Evolutionary conservation across 2,329 filamentous ascomycete species (phyloP).

Genomic region (Neofusicoccum laricinum): DNA sequence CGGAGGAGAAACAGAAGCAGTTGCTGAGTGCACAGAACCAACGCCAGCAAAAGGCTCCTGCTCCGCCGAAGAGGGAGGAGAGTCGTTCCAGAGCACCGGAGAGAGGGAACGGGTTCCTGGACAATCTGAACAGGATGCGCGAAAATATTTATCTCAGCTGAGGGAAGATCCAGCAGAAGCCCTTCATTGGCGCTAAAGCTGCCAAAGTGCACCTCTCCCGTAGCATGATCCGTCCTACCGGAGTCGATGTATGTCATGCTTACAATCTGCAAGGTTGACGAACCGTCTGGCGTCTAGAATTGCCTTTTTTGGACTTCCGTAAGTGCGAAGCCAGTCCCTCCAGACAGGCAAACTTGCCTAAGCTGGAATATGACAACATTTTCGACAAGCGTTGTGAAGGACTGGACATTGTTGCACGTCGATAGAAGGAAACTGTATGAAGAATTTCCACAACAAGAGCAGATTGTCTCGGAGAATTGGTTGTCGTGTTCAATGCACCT

Average conservation of each 20-base stretch:
- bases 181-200: too few species aligned
- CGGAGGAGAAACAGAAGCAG: constrained; percentile 65
- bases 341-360: neutral
- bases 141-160: constrained; percentile 32
- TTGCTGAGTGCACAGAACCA: constrained; percentile 39
- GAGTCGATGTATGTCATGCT: neutral
- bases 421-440: neutral
- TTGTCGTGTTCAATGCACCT: neutral
- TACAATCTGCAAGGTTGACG: neutral
- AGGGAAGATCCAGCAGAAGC: neutral
- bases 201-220: too few species aligned
- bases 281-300: neutral
- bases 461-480: neutral
- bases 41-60: constrained; percentile 20
- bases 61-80: constrained; percentile 21
- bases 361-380: neutral
- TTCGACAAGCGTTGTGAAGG: neutral
- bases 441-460: neutral
- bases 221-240: too few species aligned
- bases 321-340: neutral
- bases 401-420: too few species aligned
- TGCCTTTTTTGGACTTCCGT: neutral
- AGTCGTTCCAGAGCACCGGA: constrained; percentile 3
- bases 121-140: constrained; percentile 37
- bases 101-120: constrained; percentile 34